Percentiles rank a stretch among this genome's conserved stretches.
Conservation (phyloP, 106 monocot species). For the Allium cepa region DNA sequence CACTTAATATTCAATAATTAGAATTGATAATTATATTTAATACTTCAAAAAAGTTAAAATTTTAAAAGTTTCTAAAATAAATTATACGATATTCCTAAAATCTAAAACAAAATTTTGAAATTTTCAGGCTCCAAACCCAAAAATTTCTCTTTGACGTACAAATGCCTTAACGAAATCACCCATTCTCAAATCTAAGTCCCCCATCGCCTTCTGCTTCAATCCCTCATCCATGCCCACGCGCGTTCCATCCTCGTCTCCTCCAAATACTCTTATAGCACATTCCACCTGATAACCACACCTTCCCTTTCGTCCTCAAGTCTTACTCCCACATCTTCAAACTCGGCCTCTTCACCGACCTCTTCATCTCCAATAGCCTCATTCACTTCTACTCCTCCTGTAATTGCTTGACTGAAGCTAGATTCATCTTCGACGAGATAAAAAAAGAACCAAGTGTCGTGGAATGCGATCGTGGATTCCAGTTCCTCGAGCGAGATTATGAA, state of each 20-base stretch:
- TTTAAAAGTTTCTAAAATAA: too few relatives aligned
- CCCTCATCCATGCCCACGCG: slow-evolving; percentile 32
- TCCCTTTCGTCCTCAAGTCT: slow-evolving; percentile 39
- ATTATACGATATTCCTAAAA: too few relatives aligned
- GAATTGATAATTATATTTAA: too few relatives aligned
- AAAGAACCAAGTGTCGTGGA: slow-evolving; percentile 51
- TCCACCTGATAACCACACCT: slow-evolving; percentile 31
- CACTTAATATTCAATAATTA: too few relatives aligned
- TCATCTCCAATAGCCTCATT: slow-evolving; percentile 54
- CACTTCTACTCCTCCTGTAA: slow-evolving; percentile 72
- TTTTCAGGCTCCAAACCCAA: too few relatives aligned
- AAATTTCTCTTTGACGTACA: too few relatives aligned
- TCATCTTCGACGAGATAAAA: slow-evolving; percentile 42
- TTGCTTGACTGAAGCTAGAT: slow-evolving; percentile 15
- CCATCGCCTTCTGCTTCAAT: slow-evolving; percentile 36
- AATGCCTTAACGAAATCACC: too few relatives aligned
- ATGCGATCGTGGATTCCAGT: slow-evolving; percentile 34
- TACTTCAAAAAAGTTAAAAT: too few relatives aligned
- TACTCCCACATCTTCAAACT: slow-evolving; percentile 53
- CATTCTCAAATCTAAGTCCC: not conserved
- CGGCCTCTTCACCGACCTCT: slow-evolving; percentile 37
- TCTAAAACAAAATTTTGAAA: too few relatives aligned
- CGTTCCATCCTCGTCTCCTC: slow-evolving; percentile 14
- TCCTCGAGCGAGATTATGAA: slow-evolving; percentile 20
- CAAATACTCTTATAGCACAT: slow-evolving; percentile 15